Base-by-base conservation (phyloP, 257 asterid genomes). In the Solanum ahanhuiri region DNA sequence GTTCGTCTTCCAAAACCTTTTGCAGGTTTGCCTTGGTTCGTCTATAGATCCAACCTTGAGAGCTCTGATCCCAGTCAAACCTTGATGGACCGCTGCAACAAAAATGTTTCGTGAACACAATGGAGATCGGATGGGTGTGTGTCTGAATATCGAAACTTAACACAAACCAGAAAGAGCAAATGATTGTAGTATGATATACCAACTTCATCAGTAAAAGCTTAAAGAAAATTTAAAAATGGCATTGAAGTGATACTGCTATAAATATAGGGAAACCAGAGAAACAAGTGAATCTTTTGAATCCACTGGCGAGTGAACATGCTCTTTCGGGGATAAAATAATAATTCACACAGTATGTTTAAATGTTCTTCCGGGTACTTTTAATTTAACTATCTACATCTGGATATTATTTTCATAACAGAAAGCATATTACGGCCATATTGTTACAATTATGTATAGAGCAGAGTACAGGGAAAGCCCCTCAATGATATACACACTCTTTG, bases 1-100 rank as follows among this genome's bases (percentile, higher is more conserved):
- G 83, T 89, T 96, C 99, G 1, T 87, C 89, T 87, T 93, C 97
- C 90, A 94, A 66, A 58, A 96, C 88, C 25, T 90, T 87, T 12
- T 41, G 28, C 83, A 96, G 89, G 85, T 89, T 77, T 82, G 86
- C 92, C 82, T 93, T 90, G 1, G 96, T 95, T 84, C 98, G 92
- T 86, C 95, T 92, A 83, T 94, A 96, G 71, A 94, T 87, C 98
- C 99, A 96, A 81, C 94, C 90, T 75, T 88, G 88, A 64, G 92
- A 91, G 43, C 86, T 88, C 39, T 83, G 93, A 87, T 95, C 99
- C 99, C 98, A 96, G 81, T 96, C 98, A 60, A 93, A 96, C 85
- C 99, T 94, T 20, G 97, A 93, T 2, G 99, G 98, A 58, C 98
- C 99, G 86, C 98, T 95, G 96, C 93, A 94, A 71, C 85, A 83